Conservation (phyloP, 345 rosid genomes). For the Gossypium anomalum region DNA sequence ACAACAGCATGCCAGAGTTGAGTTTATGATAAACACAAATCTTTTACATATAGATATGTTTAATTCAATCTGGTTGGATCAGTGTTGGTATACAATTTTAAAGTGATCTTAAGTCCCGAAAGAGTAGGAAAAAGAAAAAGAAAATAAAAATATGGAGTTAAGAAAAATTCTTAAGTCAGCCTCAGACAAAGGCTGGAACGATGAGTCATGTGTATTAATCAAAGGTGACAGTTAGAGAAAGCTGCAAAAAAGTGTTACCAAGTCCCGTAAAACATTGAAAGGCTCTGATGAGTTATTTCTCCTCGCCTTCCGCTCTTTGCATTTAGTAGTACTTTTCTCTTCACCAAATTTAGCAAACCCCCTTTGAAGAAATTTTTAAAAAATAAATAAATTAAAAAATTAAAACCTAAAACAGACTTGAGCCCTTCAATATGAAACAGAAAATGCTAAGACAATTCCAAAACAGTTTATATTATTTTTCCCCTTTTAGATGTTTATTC, state of each 20-base stretch:
- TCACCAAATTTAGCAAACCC: slow-evolving; percentile 34
- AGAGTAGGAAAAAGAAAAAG: not conserved
- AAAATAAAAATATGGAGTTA: not conserved
- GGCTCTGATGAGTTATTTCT: slow-evolving; percentile 22
- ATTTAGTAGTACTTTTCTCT: slow-evolving; percentile 23
- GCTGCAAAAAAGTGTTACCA: slow-evolving; percentile 4
- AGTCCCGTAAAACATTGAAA: slow-evolving; percentile 22
- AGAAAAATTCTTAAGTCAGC: no score
- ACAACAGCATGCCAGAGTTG: no score
- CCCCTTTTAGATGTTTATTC: slow-evolving; percentile 1
- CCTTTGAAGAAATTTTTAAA: not conserved
- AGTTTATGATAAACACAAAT: not conserved
- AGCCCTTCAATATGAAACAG: not conserved
- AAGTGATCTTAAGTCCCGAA: not conserved
- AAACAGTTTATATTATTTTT: slow-evolving; percentile 16
- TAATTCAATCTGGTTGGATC: not conserved
- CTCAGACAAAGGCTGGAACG: not conserved
- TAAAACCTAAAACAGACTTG: not conserved
- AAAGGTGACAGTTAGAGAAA: not conserved
- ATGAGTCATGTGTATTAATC: not conserved
- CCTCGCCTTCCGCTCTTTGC: slow-evolving; percentile 32
- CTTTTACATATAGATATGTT: not conserved
- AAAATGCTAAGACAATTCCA: not conserved
- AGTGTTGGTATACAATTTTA: not conserved
- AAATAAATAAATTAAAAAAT: not conserved